Percentiles rank a stretch among this genome's conserved stretches.
Evolutionary conservation across 495 filamentous ascomycete species (phyloP).

Genomic region (Trichoderma erinaceum): DNA sequence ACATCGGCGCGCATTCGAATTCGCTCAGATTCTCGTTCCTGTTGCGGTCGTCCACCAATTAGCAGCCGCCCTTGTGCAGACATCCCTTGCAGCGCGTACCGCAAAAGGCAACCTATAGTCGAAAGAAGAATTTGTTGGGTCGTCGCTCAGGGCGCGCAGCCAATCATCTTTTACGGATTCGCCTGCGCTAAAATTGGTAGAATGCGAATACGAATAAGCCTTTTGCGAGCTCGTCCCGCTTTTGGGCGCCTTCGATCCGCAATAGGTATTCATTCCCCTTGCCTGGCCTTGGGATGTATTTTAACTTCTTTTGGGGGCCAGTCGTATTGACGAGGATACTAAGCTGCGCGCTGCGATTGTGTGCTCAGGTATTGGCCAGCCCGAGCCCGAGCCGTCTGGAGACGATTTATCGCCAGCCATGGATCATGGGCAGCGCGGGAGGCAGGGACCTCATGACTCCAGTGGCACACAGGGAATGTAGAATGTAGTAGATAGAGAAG

Average conservation of each 20-base stretch:
- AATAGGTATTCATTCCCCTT: not conserved
- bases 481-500: too few relatives aligned
- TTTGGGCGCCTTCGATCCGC: not conserved
- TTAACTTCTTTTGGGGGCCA: not conserved
- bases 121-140: not conserved
- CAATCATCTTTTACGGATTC: not conserved
- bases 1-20: constrained; percentile 12
- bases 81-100: constrained; percentile 2
- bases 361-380: not conserved
- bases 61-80: not conserved
- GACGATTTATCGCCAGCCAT: not conserved
- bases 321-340: not conserved
- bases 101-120: not conserved
- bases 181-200: too few relatives aligned
- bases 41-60: not conserved
- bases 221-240: not conserved
- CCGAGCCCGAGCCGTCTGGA: not conserved
- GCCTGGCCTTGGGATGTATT: not conserved
- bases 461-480: too few relatives aligned
- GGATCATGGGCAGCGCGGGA: not conserved
- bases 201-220: constrained; percentile 10
- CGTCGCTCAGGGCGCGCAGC: not conserved
- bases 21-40: constrained; percentile 11
- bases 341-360: not conserved
- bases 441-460: too few relatives aligned